Base-by-base conservation (phyloP, 2,329 filamentous ascomycete species). In the Colletotrichum lini region DNA sequence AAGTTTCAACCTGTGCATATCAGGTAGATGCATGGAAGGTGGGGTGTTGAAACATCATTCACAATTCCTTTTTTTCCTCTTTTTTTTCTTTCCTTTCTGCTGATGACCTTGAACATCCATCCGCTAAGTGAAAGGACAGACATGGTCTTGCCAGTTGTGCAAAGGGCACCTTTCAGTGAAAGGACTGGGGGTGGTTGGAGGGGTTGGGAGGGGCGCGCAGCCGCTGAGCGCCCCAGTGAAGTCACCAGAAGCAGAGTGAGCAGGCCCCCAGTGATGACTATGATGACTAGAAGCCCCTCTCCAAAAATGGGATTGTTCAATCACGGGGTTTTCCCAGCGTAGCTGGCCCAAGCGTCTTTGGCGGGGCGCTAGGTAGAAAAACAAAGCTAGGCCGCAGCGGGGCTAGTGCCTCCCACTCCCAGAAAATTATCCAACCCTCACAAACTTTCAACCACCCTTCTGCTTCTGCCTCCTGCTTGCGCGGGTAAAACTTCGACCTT, bases 341-440 rank as follows among this genome's bases (percentile, higher is more conserved):
- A 26, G 6, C 13, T 69, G 65, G 65, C 16, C 69, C 65, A 42
- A 64, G 67, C 62, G 49, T 56, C 38, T 66, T 64, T 66, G 65
- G 70, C 65, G 70, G 71, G 71, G 63, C 71, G 64, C 63, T 67
- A 64, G 63, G 67, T 73, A 42, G 62, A 54, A 71, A 64, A 56
- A 44, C 35, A 23, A 64, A 16, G 60, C 70, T 73, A 73, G 35
- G 26, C 54, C 67, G 12, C n/a, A 7, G 49, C 44, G 45, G 76
- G 79, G 65, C 77, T 84, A 84, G 82, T 79, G 76, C 66, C 74
- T 80, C 82, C 80, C 82, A 84, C 73, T 82, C 78, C 78, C 78
- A 76, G 80, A 84, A 84, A 84, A 84, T 83, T 83, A 79, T 80
- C 80, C 79, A 83, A 80, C 81, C 81, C 82, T 82, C 80, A 81